Evolutionary conservation across 2,329 filamentous ascomycete genomes (phyloP).

Genomic region (Aspergillus spinulosporus): DNA sequence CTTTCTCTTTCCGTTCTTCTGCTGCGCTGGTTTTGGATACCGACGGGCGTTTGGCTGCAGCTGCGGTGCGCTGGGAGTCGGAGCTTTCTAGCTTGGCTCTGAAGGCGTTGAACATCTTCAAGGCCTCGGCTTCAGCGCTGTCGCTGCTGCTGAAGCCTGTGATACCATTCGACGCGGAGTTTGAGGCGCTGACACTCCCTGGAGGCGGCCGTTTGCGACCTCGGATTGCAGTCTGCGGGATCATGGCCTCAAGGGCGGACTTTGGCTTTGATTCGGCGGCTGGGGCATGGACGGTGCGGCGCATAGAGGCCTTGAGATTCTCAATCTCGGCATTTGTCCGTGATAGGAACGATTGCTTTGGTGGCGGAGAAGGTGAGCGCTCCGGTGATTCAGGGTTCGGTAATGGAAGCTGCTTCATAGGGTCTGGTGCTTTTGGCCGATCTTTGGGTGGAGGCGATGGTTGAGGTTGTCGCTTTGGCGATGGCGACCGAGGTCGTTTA

Average conservation of each 20-base stretch:
- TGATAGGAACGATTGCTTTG: slow-evolving; percentile 39
- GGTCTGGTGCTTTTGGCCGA: slow-evolving; percentile 42
- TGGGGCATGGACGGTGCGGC: slow-evolving; percentile 40
- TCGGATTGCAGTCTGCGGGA: slow-evolving; percentile 49
- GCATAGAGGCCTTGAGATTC: slow-evolving; percentile 50
- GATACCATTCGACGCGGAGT: slow-evolving; percentile 55
- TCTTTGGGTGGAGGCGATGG: slow-evolving; percentile 24
- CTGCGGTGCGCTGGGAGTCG: slow-evolving; percentile 26
- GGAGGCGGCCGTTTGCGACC: slow-evolving; percentile 48
- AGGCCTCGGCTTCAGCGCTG: slow-evolving; percentile 60
- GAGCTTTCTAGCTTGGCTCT: slow-evolving; percentile 67
- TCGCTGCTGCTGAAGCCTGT: slow-evolving; percentile 52
- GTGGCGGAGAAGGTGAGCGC: slow-evolving; percentile 32
- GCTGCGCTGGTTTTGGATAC: slow-evolving; percentile 14
- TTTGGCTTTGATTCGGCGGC: slow-evolving; percentile 42
- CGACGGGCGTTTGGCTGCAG: slow-evolving; percentile 3
- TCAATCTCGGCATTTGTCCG: slow-evolving; percentile 50
- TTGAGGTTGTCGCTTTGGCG: slow-evolving; percentile 29
- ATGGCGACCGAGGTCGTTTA: slow-evolving; percentile 39
- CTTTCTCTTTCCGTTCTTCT: slow-evolving; percentile 19
- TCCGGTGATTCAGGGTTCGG: slow-evolving; percentile 45
- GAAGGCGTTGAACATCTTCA: slow-evolving; percentile 77
- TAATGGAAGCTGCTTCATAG: slow-evolving; percentile 47
- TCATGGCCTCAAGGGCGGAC: slow-evolving; percentile 50
- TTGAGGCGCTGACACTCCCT: slow-evolving; percentile 28